Conservation (phyloP, 1,284 basidiomycete species). For the Marasmius tenuissimus region DNA sequence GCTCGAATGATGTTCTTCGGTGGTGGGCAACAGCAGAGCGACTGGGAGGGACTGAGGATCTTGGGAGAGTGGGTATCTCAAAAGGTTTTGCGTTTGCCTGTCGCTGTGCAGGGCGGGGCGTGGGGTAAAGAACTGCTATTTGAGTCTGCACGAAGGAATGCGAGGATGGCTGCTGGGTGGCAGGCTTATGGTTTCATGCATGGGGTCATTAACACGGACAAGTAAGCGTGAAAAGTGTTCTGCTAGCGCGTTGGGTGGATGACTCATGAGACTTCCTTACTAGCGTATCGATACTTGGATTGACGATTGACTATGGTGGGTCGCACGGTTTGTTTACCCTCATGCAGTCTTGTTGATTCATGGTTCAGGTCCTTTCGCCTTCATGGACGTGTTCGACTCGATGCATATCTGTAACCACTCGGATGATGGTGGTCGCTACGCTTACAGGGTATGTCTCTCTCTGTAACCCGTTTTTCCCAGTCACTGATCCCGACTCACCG, state of each 20-base stretch:
- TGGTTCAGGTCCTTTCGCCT: constrained; percentile 78
- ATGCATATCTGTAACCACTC: constrained; percentile 93
- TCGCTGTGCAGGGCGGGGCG: constrained; percentile 44
- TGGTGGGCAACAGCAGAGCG: constrained; percentile 70
- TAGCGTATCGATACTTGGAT: constrained; percentile 81
- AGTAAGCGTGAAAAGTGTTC: constrained; percentile 45
- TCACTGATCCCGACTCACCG: not conserved
- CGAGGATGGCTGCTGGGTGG: constrained; percentile 91
- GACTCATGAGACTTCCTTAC: constrained; percentile 7
- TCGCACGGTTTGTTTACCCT: constrained; percentile 30
- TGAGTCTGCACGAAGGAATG: constrained; percentile 82
- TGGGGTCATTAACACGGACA: constrained; percentile 96
- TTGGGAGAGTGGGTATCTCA: constrained; percentile 75
- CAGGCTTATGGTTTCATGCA: constrained; percentile 94
- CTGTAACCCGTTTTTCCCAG: not conserved
- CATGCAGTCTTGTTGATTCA: constrained; percentile 20
- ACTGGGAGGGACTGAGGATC: constrained; percentile 72
- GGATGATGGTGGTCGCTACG: constrained; percentile 84
- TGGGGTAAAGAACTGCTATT: constrained; percentile 75
- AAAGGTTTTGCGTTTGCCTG: constrained; percentile 53
- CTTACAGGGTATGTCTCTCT: constrained; percentile 66
- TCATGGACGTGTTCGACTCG: constrained; percentile 90
- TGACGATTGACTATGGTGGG: constrained; percentile 87
- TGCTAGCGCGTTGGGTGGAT: constrained; percentile 1
- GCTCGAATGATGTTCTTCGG: constrained; percentile 68